Base-by-base conservation (phyloP, 1,139 yeast species). In the Suhomyces terraborum region DNA sequence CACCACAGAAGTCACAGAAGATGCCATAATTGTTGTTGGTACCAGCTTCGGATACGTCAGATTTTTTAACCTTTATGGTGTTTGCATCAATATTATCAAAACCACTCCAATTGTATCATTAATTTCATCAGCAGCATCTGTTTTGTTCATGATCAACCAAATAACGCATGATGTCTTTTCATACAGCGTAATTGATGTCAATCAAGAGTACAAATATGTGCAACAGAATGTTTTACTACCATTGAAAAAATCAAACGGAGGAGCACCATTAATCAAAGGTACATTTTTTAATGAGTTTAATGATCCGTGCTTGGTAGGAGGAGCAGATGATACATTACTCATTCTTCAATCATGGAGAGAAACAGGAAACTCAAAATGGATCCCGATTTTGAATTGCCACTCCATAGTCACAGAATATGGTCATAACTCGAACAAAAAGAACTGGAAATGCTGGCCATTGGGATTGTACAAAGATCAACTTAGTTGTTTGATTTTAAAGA, bases 251-350 rank as follows among this genome's bases (percentile, higher is more conserved):
- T 35, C 54, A 5, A 29, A 40, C 0, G 35, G 43, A 10, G 50
- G 43, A 48, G 63, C 49, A 14, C 77, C 69, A 16, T 66, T 77
- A 29, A 64, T 79, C 29, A 82, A 86, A 47, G 84, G 89, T 4
- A 67, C 91, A 29, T 91, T 91, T 57, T 87, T 91, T 60, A 88
- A 88, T 46, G 80, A 79, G 35, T 91, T 85, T 48, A 86, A 86
- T 34, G 96, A 91, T 62, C 98, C 98, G 1, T 87, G 94, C 50
- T 62, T 91, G 14, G 87, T 84, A 41, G 89, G 91, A 9, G 80
- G 83, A 9, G 52, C 50, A 17, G 89, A 84, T 50, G 89, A 89
- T 46, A 76, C 84, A 3, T 68, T 93, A 33, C 62, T 86, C 27
- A 77, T 86, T 0, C 68, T 93, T 31, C 73, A 83, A 19, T 79